These are phyloP conservation scores for Allium sativum DNA, from an alignment of 106 monocot species.

Conservation along the genomic window DNA sequence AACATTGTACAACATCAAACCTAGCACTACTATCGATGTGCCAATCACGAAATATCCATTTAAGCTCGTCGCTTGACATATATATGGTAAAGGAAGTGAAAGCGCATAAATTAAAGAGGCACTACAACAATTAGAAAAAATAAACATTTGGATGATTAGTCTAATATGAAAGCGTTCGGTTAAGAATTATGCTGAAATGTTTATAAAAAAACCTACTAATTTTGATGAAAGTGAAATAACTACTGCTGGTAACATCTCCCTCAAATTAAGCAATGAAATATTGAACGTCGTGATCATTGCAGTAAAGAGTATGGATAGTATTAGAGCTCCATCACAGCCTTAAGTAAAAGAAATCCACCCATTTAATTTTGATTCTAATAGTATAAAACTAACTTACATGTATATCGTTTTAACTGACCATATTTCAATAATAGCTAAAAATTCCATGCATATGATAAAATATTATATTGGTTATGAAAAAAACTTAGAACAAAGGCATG, in stretches of 20 bases:
- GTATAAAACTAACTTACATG: too few species aligned
- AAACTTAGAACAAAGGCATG: too few species aligned
- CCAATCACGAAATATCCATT: slow-evolving; percentile 55
- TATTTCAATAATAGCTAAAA: too few species aligned
- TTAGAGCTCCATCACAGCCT: slow-evolving; percentile 94
- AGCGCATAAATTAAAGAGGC: slow-evolving; percentile 70
- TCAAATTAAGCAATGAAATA: slow-evolving; percentile 77
- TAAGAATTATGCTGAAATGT: not conserved
- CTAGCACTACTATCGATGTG: slow-evolving; percentile 57
- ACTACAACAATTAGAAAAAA: slow-evolving; percentile 59
- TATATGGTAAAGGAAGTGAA: slow-evolving; percentile 71
- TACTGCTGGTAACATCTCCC: slow-evolving; percentile 87
- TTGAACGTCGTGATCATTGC: slow-evolving; percentile 78
- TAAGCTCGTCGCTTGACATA: slow-evolving; percentile 52
- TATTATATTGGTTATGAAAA: not conserved
- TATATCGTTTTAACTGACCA: too few species aligned
- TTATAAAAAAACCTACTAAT: slow-evolving; percentile 48
- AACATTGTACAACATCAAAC: slow-evolving; percentile 75
- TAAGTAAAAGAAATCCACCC: slow-evolving; percentile 2
- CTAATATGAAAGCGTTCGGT: not conserved
- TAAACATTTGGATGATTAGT: not conserved
- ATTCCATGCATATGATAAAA: not conserved
- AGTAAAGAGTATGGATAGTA: slow-evolving; percentile 74
- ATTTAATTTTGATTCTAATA: not conserved
- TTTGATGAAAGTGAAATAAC: slow-evolving; percentile 69